Base-by-base conservation (phyloP, 208 protist species). In the Phytomonas sp. region DNA sequence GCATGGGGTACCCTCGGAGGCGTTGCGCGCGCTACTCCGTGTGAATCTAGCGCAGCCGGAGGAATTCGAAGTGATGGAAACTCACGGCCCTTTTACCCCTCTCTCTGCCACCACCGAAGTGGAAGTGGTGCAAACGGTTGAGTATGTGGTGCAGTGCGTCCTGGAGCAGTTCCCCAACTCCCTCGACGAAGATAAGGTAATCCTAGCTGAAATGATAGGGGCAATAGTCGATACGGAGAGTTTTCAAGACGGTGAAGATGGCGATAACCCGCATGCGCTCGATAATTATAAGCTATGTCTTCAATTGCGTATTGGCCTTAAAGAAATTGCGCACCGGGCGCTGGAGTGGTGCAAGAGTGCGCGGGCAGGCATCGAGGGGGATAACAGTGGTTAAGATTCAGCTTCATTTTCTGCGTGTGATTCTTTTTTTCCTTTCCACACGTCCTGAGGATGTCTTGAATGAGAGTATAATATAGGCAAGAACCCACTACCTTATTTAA, bases 21-120 rank as follows among this genome's bases (percentile, higher is more conserved):
- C 92, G 5, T 83, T 95, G 62, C 62, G 81, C 26, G 92, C 89
- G 7, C 80, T 93, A 20, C 72, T 96, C 59, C 89, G 89, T 6
- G 69, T 96, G 15, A 75, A 87, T 56, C 66, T 95, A n/a, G 88
- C 89, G 20, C 65, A 87, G 63, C 83, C 76, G 6, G 76, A 84
- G 23, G 88, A 96, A 74, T 90, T 96, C 61, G 72, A 60, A 17
- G 34, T 28, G 30, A 85, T 96, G 80, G 87, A 92, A 68, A 36
- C 36, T 20, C 67, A 84, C 34, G 73, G 85, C 36, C 87, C 89
- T 31, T 95, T 94, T 43, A 31, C 32, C 11, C 11, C 68, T 13
- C 72, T 93, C 20, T 84, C 87, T 4, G 62, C 51, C 23, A 33
- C 56, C 29, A 93, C 89, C 17, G 88, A 96, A 78, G 26, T 34